Evolutionary conservation across 2,329 filamentous ascomycete species (phyloP).

Genomic region (Blastomyces gilchristii): DNA sequence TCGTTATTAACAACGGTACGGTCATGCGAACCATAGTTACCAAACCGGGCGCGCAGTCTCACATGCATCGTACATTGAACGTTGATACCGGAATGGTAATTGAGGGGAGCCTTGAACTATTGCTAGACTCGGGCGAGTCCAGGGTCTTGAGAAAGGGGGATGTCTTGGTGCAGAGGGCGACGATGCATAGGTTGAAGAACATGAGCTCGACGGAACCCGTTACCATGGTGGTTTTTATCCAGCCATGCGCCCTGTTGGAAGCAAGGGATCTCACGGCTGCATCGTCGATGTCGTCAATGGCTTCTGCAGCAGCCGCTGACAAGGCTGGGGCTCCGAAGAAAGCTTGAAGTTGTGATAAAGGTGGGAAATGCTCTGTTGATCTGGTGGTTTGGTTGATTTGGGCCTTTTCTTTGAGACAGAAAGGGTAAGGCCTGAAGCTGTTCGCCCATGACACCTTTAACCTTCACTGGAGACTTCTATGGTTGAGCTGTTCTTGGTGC

Average conservation of each 20-base stretch:
- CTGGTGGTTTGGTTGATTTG: background rate
- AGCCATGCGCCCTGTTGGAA: conserved; percentile 5
- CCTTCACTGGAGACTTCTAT: background rate
- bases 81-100: conserved; percentile 32
- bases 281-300: background rate
- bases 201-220: conserved; percentile 33
- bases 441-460: background rate
- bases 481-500: background rate
- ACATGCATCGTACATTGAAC: conserved; percentile 31
- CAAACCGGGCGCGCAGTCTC: conserved; percentile 24
- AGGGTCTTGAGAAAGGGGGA: conserved; percentile 27
- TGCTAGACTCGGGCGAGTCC: conserved; percentile 28
- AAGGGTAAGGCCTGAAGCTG: background rate
- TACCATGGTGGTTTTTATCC: conserved; percentile 27
- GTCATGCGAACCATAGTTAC: conserved; percentile 29
- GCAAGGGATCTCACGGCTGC: background rate
- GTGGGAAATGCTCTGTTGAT: background rate
- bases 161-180: conserved; percentile 26
- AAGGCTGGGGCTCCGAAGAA: conserved; percentile 15
- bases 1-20: conserved; percentile 25
- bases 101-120: conserved; percentile 29
- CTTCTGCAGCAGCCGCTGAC: conserved; percentile 1
- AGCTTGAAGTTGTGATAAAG: conserved; percentile 4
- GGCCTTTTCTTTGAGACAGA: background rate
- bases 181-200: conserved; percentile 35